phyloP scores from a whole-genome alignment of 805 yeast species.

The Saccharomycopsis schoenii region DNA sequence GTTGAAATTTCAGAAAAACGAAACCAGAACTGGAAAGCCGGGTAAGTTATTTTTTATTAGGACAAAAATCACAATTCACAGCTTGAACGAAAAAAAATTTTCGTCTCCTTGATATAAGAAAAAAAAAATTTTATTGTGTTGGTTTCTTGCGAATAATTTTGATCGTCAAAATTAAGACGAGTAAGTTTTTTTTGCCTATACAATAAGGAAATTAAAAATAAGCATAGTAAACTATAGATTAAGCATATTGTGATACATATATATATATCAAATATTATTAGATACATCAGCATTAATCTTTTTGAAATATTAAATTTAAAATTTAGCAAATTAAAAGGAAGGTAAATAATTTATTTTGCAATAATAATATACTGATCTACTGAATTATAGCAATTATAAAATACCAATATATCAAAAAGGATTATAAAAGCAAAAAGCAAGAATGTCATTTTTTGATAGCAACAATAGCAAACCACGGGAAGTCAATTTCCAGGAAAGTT shows the following conservation, averaged over 20 bases:
- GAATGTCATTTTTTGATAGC: constrained; percentile 65
- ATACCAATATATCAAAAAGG: neutral
- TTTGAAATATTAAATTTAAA: neutral
- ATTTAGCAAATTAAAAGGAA: neutral
- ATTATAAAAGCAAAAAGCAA: neutral
- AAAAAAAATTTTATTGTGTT: too few relatives aligned
- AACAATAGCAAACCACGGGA: constrained; percentile 23
- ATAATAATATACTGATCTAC: too few relatives aligned
- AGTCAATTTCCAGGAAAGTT: constrained; percentile 75
- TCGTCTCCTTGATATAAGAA: too few relatives aligned
- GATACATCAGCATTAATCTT: too few relatives aligned
- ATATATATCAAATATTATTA: too few relatives aligned
- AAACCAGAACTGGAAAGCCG: neutral
- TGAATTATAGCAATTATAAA: neutral
- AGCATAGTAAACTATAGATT: too few relatives aligned
- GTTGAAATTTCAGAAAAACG: neutral
- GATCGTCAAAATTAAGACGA: neutral
- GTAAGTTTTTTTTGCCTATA: neutral
- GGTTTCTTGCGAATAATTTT: too few relatives aligned
- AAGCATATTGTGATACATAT: too few relatives aligned
- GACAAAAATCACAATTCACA: neutral
- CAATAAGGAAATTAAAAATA: neutral
- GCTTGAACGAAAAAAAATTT: too few relatives aligned
- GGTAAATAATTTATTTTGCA: neutral
- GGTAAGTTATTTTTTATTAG: neutral